These are phyloP conservation scores for Acanthamoeba triangularis DNA, from an alignment of 208 protist species.

Conservation along the genomic window DNA sequence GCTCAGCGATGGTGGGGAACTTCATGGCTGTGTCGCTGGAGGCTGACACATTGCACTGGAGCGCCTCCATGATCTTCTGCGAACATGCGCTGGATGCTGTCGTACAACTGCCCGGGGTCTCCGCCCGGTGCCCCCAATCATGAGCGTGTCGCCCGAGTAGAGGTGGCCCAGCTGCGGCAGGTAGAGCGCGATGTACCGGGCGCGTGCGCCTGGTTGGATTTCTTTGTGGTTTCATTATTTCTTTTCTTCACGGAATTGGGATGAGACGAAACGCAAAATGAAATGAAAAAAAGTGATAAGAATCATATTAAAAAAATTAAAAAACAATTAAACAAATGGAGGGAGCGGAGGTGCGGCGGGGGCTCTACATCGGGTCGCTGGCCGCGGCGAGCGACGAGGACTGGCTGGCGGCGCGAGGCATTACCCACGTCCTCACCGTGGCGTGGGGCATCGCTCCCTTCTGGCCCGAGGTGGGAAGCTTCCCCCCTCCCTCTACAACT, in stretches of 20 bases:
- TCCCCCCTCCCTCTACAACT: neutral
- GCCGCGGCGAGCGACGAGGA: neutral
- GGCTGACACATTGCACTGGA: constrained; percentile 19
- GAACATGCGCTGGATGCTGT: constrained; percentile 50
- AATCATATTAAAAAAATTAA: no score
- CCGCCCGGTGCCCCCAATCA: constrained; percentile 9
- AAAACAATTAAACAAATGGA: neutral
- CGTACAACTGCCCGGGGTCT: neutral
- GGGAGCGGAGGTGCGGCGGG: neutral
- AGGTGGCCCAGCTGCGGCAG: neutral
- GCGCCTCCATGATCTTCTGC: constrained; percentile 39
- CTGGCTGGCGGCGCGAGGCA: neutral
- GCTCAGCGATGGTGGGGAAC: constrained; percentile 42
- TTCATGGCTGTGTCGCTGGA: constrained; percentile 20
- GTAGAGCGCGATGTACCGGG: neutral
- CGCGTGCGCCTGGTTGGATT: no score
- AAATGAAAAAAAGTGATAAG: no score
- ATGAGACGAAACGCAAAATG: no score
- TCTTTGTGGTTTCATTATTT: no score
- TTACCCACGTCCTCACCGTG: neutral
- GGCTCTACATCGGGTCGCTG: neutral
- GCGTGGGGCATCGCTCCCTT: constrained; percentile 3
- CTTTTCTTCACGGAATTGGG: no score
- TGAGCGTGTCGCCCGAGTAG: constrained; percentile 22
- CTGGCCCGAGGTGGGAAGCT: neutral